Percentiles rank a stretch among this genome's conserved stretches.
Conservation (phyloP, 345 rosid species). For the Theobroma cacao region DNA sequence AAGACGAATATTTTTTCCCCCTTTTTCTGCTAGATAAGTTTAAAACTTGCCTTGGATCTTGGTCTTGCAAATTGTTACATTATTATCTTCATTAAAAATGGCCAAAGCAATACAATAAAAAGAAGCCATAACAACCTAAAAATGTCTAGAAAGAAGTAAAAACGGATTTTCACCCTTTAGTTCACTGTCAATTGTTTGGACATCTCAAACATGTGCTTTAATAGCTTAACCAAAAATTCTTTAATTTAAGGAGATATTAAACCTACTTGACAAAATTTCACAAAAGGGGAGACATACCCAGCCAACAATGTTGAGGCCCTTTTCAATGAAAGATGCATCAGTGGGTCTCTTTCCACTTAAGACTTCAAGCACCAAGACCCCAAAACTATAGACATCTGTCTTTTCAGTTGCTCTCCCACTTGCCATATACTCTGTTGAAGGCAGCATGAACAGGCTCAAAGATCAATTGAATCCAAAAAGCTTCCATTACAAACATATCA, state of each 20-base stretch:
- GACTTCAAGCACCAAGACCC: conserved; percentile 89
- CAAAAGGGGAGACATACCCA: conserved; percentile 59
- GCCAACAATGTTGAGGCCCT: conserved; percentile 96
- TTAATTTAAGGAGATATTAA: not conserved
- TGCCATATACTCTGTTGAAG: conserved; percentile 82
- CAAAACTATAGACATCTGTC: conserved; percentile 96
- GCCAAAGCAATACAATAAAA: not conserved
- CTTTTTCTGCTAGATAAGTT: not conserved
- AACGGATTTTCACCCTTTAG: not conserved
- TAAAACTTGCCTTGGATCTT: not conserved
- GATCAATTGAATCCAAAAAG: not conserved
- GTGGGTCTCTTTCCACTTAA: conserved; percentile 96
- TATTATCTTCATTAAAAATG: not conserved
- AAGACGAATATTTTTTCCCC: not conserved
- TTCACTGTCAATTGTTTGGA: not conserved
- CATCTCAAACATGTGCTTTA: not conserved
- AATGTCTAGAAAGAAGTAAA: not conserved
- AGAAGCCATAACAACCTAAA: not conserved
- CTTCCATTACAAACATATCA: not conserved
- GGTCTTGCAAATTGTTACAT: not conserved
- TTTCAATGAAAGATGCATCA: conserved; percentile 94
- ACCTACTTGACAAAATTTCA: not conserved
- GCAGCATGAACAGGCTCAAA: conserved; percentile 1
- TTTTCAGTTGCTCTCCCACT: conserved; percentile 99
- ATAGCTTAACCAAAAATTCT: not conserved